Evolutionary conservation across 2,329 filamentous ascomycete species (phyloP), one percentile per base, ranked within the genome.

Genomic region (Fusarium verticillioides): DNA sequence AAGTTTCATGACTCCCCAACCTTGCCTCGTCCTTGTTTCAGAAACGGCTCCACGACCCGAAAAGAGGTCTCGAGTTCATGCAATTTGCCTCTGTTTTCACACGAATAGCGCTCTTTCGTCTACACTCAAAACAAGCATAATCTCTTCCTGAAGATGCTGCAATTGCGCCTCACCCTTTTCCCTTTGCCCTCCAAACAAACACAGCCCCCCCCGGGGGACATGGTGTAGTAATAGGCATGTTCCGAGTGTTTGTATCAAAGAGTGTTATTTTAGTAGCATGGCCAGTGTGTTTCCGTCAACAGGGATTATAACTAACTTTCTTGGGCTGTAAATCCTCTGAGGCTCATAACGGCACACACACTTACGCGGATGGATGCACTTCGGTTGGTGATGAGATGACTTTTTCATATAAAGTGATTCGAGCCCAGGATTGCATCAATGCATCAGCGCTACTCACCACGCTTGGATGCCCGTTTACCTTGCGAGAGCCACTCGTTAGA

Each of bases 71-170:
- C 30, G 37, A 44, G 19, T 69, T 69, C 39, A 69, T 69, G 66
- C 66, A 36, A n/a, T 39, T 64, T 40, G 28, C 34, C 34, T 36
- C 40, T 49, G 30, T 66, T 46, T 49, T 15, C 32, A 60, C 65
- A 40, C 63, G 63, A 70, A 66, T 60, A 23, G 34, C 19, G 30
- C 11, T 56, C 30, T 40, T 66, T 49, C 23, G 43, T 50, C 37
- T 39, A 26, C n/a, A 54, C 23, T 16, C 62, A 60, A 67, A 69
- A 64, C 58, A 60, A 67, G 63, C 71, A 74, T 74, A 47, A 72
- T 72, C 40, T 74, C 40, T 72, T 69, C 71, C 71, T 72, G 71
- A 74, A 44, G 56, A 47, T 74, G 71, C 34, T 64, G 71, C 70
- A 71, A 36, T 58, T 58, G 37, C 36, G 46, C 57, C 71, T 46